These are phyloP conservation scores for Celoporthe dispersa DNA, from an alignment of 2,329 filamentous ascomycete species.

Conservation along the genomic window DNA sequence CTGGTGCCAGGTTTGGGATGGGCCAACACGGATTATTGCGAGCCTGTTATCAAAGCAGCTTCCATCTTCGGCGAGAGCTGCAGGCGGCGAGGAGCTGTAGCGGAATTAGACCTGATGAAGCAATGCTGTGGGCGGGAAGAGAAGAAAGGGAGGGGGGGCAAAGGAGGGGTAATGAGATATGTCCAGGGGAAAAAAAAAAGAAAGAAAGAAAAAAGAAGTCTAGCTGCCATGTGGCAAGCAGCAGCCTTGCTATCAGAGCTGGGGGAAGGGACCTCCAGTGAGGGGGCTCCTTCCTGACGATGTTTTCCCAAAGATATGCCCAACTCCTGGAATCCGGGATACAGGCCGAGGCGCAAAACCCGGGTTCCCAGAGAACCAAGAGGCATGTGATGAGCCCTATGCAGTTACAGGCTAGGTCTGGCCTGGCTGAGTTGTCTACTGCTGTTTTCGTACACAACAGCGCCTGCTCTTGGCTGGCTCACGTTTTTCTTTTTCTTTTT, in stretches of 20 bases:
- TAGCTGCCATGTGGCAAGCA: background rate
- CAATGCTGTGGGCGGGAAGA: background rate
- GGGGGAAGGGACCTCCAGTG: no score
- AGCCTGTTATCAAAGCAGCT: conserved; percentile 14
- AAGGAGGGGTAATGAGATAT: background rate
- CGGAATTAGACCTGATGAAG: background rate
- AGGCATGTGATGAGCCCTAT: background rate
- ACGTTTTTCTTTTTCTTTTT: background rate
- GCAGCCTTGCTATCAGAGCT: background rate
- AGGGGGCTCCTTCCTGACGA: no score
- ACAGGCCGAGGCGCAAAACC: background rate
- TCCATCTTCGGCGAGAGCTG: conserved; percentile 13
- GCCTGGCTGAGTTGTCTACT: background rate
- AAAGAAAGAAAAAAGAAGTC: background rate
- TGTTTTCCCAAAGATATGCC: background rate
- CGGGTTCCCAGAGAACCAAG: background rate
- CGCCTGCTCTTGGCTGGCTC: background rate
- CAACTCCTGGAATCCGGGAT: background rate
- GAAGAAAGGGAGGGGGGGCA: background rate
- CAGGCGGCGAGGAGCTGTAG: background rate
- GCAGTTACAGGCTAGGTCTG: background rate
- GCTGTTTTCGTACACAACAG: background rate
- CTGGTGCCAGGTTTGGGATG: background rate
- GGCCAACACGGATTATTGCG: background rate
- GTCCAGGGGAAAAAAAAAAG: background rate